Conservation (phyloP, 805 yeast genomes). For the Wickerhamiella sorbophila region DNA sequence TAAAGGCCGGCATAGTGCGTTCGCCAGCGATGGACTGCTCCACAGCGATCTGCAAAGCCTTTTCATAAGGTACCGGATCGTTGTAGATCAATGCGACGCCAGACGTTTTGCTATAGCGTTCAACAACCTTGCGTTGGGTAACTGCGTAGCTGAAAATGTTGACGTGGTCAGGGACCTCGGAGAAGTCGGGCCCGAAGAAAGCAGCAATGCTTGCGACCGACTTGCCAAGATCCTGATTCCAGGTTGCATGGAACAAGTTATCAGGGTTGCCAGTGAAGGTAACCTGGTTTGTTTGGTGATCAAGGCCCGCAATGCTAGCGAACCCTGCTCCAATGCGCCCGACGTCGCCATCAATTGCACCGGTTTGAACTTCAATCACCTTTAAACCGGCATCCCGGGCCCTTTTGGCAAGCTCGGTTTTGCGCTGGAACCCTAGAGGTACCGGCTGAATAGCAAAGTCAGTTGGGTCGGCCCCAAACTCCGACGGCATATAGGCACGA, state of each 20-base stretch:
- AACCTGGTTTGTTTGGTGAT: conserved; percentile 24
- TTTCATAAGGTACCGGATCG: background rate
- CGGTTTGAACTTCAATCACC: conserved; percentile 4
- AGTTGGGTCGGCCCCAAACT: conserved; percentile 35
- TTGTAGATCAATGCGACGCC: conserved; percentile 13
- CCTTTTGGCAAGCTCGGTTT: conserved; percentile 1
- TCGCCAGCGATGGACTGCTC: background rate
- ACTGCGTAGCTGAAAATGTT: conserved; percentile 32
- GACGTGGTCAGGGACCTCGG: conserved; percentile 31
- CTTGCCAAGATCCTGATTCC: conserved; percentile 32
- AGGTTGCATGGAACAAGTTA: conserved; percentile 26
- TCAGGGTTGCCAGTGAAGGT: conserved; percentile 31
- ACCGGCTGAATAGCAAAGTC: conserved; percentile 2
- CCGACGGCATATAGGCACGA: conserved; percentile 42
- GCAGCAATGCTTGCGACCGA: conserved; percentile 31
- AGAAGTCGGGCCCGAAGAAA: conserved; percentile 18
- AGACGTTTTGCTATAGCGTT: conserved; percentile 30
- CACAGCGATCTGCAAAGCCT: background rate
- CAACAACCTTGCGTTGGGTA: conserved; percentile 28
- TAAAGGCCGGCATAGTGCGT: background rate
- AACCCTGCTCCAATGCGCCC: conserved; percentile 15
- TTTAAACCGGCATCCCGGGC: conserved; percentile 8
- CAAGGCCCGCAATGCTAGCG: conserved; percentile 27
- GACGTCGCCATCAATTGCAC: conserved; percentile 7
- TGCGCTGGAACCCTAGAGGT: background rate